Conservation (phyloP, 2,329 filamentous ascomycete species). For the Aspergillus neoniger region DNA sequence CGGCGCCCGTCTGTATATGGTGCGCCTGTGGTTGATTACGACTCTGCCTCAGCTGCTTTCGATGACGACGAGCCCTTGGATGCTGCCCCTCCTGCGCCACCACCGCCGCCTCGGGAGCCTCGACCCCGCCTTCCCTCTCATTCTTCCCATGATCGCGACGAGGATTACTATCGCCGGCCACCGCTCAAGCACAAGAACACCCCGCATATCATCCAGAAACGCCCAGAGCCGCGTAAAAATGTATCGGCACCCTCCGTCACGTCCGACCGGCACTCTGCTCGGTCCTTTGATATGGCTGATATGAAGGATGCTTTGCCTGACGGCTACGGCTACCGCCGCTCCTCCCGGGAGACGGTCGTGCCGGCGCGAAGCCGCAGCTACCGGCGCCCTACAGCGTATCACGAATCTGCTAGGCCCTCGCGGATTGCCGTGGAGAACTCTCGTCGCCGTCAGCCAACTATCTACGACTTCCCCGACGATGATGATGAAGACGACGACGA, state of each 20-base stretch:
- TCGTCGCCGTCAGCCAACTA: conserved; percentile 34
- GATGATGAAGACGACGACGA: conserved; percentile 13
- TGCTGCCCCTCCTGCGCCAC: conserved; percentile 26
- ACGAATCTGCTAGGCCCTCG: conserved; percentile 33
- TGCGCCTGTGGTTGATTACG: conserved; percentile 36
- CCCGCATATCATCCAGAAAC: conserved; percentile 41
- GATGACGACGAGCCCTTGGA: conserved; percentile 33
- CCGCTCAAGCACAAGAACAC: conserved; percentile 31
- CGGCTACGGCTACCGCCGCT: conserved; percentile 29
- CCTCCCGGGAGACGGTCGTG: conserved; percentile 33
- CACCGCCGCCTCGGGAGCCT: conserved; percentile 29
- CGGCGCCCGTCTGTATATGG: conserved; percentile 40
- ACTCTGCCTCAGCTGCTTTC: conserved; percentile 26
- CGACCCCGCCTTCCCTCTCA: conserved; percentile 35
- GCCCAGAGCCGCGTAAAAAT: conserved; percentile 36
- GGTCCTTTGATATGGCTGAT: conserved; percentile 38
- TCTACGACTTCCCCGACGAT: conserved; percentile 33
- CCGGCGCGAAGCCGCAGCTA: conserved; percentile 39
- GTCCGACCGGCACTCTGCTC: conserved; percentile 33
- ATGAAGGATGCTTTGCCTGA: conserved; percentile 37
- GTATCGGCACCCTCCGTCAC: conserved; percentile 32
- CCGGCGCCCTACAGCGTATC: conserved; percentile 35
- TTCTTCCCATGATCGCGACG: conserved; percentile 34
- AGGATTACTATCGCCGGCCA: conserved; percentile 47
- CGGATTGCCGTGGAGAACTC: conserved; percentile 38